These are phyloP conservation scores for Butyriboletus loyo DNA, from an alignment of 768 basidiomycete species.

Conservation along the genomic window DNA sequence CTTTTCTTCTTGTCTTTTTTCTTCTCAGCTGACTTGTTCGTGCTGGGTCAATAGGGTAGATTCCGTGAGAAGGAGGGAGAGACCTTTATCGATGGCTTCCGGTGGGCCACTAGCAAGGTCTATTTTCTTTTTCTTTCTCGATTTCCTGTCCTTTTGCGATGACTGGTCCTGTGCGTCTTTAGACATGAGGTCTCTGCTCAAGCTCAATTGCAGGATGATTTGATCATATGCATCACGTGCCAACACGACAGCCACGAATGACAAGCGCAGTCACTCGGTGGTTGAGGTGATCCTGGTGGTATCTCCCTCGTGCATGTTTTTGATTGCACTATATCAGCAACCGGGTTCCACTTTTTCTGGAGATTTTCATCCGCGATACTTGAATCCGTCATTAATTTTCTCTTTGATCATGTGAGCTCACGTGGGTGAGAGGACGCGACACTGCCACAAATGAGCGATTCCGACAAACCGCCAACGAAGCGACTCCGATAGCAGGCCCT, in stretches of 20 bases:
- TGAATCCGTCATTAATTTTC: no score
- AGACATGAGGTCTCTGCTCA: not conserved
- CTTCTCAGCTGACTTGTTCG: conserved; percentile 20
- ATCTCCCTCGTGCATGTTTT: no score
- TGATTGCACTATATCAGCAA: no score
- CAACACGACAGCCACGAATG: no score
- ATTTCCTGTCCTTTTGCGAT: not conserved
- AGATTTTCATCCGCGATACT: no score
- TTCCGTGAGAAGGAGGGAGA: not conserved
- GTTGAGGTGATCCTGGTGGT: no score
- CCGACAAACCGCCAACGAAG: not conserved
- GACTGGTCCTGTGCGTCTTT: not conserved
- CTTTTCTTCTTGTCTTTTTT: conserved; percentile 43
- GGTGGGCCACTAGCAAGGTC: not conserved
- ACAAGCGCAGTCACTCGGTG: no score
- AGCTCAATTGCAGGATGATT: no score
- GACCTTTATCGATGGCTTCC: conserved; percentile 19
- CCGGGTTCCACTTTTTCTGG: no score
- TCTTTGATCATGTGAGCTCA: conserved; percentile 1
- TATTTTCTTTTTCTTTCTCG: not conserved
- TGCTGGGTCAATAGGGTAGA: conserved; percentile 7
- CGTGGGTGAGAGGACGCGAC: conserved; percentile 14
- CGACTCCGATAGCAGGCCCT: not conserved
- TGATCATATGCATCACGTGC: not conserved
- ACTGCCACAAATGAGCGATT: conserved; percentile 19